Evolutionary conservation across 345 rosid genomes (phyloP).

Genomic region (Moringa oleifera): DNA sequence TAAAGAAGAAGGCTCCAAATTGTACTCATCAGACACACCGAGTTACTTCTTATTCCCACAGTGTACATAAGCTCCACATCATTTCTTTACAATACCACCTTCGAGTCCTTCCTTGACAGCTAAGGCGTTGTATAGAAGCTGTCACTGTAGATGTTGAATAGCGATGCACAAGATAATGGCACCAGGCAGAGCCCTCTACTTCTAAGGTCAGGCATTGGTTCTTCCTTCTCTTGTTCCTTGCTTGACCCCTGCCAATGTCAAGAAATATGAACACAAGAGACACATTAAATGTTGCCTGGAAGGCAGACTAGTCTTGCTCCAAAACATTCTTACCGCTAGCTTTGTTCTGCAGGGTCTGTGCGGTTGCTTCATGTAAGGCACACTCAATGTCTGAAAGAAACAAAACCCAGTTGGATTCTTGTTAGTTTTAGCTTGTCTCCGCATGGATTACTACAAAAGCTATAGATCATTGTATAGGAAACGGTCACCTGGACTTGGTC

Average conservation of each 20-base stretch:
- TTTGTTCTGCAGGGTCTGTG: slow-evolving; percentile 6
- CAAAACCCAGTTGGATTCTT: no score
- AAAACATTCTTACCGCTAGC: slow-evolving; percentile 6
- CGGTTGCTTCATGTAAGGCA: slow-evolving; percentile 30
- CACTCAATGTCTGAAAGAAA: slow-evolving; percentile 31
- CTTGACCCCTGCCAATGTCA: slow-evolving; percentile 14
- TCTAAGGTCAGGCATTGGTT: slow-evolving; percentile 22
- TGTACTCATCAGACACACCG: no score
- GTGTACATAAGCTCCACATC: no score
- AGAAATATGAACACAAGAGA: neutral
- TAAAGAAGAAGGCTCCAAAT: no score
- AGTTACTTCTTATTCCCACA: no score
- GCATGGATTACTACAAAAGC: no score
- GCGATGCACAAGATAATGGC: slow-evolving; percentile 26
- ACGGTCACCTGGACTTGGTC: slow-evolving; percentile 53
- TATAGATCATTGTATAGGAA: neutral
- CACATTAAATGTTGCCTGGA: no score
- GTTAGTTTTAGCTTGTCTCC: no score
- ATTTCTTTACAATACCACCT: neutral
- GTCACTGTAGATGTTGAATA: slow-evolving; percentile 7
- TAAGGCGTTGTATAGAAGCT: neutral
- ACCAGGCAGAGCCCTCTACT: slow-evolving; percentile 36
- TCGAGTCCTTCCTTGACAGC: neutral
- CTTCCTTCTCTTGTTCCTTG: slow-evolving; percentile 13
- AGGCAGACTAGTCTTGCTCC: no score